A percentile compares a stretch with the other conserved stretches of the same genome.
Conservation (phyloP, 192 early-diverging fungal species). For the Funneliformis geosporum region DNA sequence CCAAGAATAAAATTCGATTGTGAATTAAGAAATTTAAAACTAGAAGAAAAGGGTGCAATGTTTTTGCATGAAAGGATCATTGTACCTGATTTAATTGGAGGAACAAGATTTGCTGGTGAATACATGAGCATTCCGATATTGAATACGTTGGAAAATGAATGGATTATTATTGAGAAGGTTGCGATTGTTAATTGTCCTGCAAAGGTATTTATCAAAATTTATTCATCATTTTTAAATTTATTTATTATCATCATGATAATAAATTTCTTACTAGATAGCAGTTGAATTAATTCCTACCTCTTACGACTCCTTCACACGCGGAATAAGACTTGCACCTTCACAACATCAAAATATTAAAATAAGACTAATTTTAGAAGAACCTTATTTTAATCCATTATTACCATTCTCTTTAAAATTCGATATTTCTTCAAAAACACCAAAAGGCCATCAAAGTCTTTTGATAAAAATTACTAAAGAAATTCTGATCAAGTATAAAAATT, state of each 20-base stretch:
- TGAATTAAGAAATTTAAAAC: background rate
- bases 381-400: background rate
- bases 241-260: background rate
- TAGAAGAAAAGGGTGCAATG: constrained; percentile 24
- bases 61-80: constrained; percentile 17
- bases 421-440: background rate
- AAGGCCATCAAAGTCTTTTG: background rate
- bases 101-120: constrained; percentile 36
- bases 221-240: background rate
- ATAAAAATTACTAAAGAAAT: constrained; percentile 19
- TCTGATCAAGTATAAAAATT: constrained; percentile 35
- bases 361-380: constrained; percentile 6
- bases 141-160: constrained; percentile 32
- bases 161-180: constrained; percentile 31
- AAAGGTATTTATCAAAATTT: background rate
- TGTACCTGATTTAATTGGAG: constrained; percentile 37
- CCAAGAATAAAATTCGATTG: constrained; percentile 37
- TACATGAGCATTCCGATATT: constrained; percentile 39
- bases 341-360: constrained; percentile 29
- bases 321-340: constrained; percentile 22
- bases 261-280: background rate
- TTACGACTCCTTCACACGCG: background rate
- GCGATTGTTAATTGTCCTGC: constrained; percentile 12
- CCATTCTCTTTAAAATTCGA: background rate
- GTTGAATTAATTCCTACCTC: background rate